Percentiles rank a stretch among this genome's conserved stretches.
Conservation (phyloP, 257 asterid species). For the Jaltomata sinuosa region DNA sequence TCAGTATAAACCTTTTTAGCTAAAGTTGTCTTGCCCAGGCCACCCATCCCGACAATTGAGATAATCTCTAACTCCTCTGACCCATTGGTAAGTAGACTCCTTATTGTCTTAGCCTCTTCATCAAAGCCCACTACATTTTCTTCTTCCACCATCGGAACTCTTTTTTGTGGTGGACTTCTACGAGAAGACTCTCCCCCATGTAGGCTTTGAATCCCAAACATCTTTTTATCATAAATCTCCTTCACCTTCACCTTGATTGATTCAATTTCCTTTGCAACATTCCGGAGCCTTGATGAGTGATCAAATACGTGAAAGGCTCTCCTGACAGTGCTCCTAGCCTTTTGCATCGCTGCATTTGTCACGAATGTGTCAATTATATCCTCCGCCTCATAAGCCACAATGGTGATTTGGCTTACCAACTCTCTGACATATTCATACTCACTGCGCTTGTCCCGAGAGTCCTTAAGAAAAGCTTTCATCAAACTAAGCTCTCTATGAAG, state of each 20-base stretch:
- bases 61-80: conserved; percentile 11
- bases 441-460: conserved; percentile 27
- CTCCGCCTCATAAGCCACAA: conserved; percentile 36
- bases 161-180: conserved; percentile 3
- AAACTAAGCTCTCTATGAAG: conserved; percentile 35
- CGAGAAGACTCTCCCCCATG: conserved; percentile 15
- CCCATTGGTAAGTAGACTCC: conserved; percentile 10
- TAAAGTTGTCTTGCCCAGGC: conserved; percentile 25
- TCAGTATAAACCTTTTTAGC: conserved; percentile 18
- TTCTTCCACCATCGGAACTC: conserved; percentile 24
- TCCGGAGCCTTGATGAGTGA: conserved; percentile 19
- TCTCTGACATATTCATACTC: conserved; percentile 33
- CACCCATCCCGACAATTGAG: conserved; percentile 24
- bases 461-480: conserved; percentile 43
- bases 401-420: conserved; percentile 31
- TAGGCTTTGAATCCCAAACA: conserved; percentile 36
- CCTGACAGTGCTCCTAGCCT: conserved; percentile 14
- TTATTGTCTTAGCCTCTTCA: conserved; percentile 22
- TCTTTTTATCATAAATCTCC: conserved; percentile 30
- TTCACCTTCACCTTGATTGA: conserved; percentile 21
- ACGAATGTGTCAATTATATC: conserved; percentile 32
- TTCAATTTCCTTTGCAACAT: conserved; percentile 22
- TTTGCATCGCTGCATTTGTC: conserved; percentile 23
- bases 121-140: conserved; percentile 23
- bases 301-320: conserved; percentile 11